Evolutionary conservation across 139 green algal genomes (phyloP).

Genomic region (Coelastrella sp.): DNA sequence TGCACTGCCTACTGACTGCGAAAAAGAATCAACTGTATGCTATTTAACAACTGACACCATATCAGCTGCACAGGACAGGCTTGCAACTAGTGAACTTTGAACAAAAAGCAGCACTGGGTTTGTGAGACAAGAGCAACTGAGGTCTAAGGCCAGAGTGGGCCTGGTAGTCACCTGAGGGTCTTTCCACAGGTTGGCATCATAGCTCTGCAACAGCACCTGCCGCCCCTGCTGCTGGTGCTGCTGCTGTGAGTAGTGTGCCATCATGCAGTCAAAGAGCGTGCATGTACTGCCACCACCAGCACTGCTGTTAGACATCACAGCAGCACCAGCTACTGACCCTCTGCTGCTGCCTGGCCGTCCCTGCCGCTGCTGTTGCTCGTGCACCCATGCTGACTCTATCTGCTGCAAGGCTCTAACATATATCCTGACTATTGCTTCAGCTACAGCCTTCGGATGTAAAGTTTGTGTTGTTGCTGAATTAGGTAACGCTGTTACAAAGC

Average conservation of each 20-base stretch:
- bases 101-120: too few species aligned
- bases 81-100: background rate
- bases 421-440: conserved; percentile 31
- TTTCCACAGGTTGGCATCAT: conserved; percentile 36
- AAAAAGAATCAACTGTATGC: too few species aligned
- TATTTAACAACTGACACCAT: too few species aligned
- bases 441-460: conserved; percentile 17
- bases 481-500: background rate
- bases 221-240: background rate
- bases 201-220: background rate
- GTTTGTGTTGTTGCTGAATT: background rate
- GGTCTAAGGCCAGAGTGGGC: background rate
- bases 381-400: background rate
- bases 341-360: background rate
- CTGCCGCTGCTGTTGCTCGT: conserved; percentile 19
- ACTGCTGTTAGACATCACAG: background rate
- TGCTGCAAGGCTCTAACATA: conserved; percentile 25
- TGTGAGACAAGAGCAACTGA: too few species aligned
- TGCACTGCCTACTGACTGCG: too few species aligned
- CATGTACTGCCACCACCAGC: background rate
- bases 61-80: background rate
- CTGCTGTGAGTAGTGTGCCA: conserved; percentile 43
- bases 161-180: conserved; percentile 30
- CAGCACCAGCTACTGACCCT: background rate
- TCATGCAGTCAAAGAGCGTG: conserved; percentile 43